A percentile compares a stretch with the other conserved stretches of the same genome.
phyloP scores from a whole-genome alignment of 257 asterid genomes.

The Solanum tacnaense region DNA sequence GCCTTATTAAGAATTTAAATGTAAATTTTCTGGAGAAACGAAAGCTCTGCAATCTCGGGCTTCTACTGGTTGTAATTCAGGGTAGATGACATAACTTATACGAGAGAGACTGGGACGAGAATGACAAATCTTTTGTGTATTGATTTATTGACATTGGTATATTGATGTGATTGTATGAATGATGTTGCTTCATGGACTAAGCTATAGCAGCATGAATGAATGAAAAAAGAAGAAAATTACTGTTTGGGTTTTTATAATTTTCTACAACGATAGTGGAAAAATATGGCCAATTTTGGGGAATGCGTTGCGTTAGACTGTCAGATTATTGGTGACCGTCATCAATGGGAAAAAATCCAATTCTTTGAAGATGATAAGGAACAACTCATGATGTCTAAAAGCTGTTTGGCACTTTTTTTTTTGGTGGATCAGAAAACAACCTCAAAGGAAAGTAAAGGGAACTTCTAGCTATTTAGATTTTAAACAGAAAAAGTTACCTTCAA shows the following conservation, averaged over 20 bases:
- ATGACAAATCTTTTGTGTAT: background rate
- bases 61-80: background rate
- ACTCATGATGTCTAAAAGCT: background rate
- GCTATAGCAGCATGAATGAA: background rate
- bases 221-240: background rate
- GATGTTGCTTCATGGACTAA: background rate
- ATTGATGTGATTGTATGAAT: background rate
- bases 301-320: background rate
- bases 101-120: background rate
- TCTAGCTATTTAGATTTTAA: background rate
- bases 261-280: background rate
- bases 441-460: background rate
- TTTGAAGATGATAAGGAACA: background rate
- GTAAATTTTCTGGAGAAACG: background rate
- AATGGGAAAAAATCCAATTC: background rate
- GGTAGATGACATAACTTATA: background rate
- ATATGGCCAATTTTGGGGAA: background rate
- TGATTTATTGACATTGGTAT: background rate
- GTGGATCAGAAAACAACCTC: background rate
- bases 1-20: background rate
- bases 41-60: background rate
- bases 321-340: background rate
- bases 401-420: background rate
- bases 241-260: background rate
- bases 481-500: background rate